phyloP scores from a whole-genome alignment of 306 rosid genomes.

The Acacia crassicarpa region DNA sequence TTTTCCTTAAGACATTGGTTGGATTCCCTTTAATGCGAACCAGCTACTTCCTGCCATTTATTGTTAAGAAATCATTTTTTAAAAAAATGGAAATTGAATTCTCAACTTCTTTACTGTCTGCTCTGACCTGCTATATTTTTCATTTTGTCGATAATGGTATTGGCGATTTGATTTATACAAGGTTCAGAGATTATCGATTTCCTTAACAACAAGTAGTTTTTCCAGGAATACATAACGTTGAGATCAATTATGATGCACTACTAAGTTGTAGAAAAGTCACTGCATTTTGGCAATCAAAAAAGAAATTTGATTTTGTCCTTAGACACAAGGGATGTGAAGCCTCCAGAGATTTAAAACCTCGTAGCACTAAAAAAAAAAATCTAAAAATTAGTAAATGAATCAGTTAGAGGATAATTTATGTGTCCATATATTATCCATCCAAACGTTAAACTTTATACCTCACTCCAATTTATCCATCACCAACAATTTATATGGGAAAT shows the following conservation, averaged over 20 bases:
- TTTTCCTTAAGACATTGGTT: not conserved
- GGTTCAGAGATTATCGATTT: not conserved
- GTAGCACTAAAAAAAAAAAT: not conserved
- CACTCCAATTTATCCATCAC: not conserved
- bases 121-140: not conserved
- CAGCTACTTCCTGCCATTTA: not conserved
- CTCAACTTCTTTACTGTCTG: not conserved
- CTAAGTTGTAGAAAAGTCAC: not conserved
- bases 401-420: not conserved
- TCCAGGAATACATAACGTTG: not conserved
- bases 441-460: not conserved
- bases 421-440: not conserved
- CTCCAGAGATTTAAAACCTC: not conserved
- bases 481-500: not conserved
- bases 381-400: not conserved
- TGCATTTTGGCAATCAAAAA: not conserved
- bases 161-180: not conserved
- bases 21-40: conserved; percentile 1
- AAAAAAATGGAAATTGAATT: not conserved
- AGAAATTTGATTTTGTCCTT: not conserved
- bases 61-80: not conserved
- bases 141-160: not conserved
- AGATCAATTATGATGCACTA: not conserved
- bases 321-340: not conserved
- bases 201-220: not conserved